Evolutionary conservation across 2,329 filamentous ascomycete species (phyloP).

Genomic region (Alternaria consortialis): DNA sequence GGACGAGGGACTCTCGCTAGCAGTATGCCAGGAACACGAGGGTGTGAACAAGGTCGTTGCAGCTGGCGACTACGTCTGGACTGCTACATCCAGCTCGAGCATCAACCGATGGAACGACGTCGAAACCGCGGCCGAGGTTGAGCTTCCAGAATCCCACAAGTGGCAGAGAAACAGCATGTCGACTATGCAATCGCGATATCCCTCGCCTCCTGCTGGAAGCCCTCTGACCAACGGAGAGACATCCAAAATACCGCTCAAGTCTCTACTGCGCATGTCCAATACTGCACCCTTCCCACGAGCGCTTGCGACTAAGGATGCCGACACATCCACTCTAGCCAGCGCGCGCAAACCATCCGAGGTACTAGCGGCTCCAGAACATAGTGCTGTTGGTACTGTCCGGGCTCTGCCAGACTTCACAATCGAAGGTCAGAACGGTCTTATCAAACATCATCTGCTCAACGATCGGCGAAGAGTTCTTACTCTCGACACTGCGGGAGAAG

Average conservation of each 20-base stretch:
- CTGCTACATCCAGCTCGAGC: constrained; percentile 86
- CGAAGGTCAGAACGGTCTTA: constrained; percentile 92
- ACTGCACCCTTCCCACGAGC: constrained; percentile 76
- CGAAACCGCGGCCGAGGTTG: constrained; percentile 77
- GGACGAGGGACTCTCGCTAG: constrained; percentile 88
- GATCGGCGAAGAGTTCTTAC: constrained; percentile 90
- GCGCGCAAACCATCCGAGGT: constrained; percentile 67
- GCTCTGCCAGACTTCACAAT: constrained; percentile 66
- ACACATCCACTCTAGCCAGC: constrained; percentile 62
- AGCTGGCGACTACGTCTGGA: constrained; percentile 84
- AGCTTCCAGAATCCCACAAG: constrained; percentile 60
- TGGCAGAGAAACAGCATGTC: constrained; percentile 64
- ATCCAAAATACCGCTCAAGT: constrained; percentile 76
- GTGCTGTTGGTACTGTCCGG: constrained; percentile 50
- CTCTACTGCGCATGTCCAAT: constrained; percentile 83
- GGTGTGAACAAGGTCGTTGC: constrained; percentile 72
- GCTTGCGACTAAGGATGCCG: constrained; percentile 62
- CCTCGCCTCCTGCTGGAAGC: constrained; percentile 49
- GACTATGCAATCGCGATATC: constrained; percentile 54
- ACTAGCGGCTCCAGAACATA: constrained; percentile 54
- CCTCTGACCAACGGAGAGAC: constrained; percentile 46
- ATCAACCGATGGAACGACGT: constrained; percentile 93
- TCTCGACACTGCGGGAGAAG: constrained; percentile 92
- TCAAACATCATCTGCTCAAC: constrained; percentile 92
- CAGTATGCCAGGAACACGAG: constrained; percentile 91